Percentiles rank a stretch among this genome's conserved stretches.
phyloP scores from a whole-genome alignment of 2,329 filamentous ascomycete species.

The Setomelanomma holmii region DNA sequence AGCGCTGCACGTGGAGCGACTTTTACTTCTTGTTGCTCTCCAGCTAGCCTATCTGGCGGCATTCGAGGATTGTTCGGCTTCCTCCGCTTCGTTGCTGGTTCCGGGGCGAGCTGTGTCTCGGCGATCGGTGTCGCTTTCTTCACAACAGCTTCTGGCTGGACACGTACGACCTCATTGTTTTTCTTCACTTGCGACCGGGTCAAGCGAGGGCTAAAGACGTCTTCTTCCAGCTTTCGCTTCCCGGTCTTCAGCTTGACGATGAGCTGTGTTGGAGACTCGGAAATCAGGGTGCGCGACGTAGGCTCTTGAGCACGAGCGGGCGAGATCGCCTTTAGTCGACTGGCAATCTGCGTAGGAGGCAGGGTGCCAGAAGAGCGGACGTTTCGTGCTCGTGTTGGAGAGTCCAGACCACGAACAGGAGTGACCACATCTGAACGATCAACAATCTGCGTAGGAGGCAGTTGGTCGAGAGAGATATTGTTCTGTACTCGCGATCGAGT shows the following conservation, averaged over 20 bases:
- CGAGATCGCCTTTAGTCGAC: too few species aligned
- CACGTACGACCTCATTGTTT: conserved; percentile 33
- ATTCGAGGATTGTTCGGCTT: neutral
- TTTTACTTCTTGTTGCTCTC: too few species aligned
- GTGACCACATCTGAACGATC: neutral
- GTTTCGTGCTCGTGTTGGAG: neutral
- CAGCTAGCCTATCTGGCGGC: too few species aligned
- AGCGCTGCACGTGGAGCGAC: too few species aligned
- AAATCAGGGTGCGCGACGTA: too few species aligned
- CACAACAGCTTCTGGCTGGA: neutral
- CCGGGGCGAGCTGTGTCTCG: neutral
- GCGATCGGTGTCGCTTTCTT: neutral
- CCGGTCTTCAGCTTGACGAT: neutral
- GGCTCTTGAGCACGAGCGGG: too few species aligned
- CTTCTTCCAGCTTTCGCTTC: neutral
- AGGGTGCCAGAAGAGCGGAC: too few species aligned
- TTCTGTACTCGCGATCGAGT: neutral
- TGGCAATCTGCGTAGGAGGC: too few species aligned
- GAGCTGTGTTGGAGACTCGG: conserved; percentile 7
- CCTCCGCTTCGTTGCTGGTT: conserved; percentile 2
- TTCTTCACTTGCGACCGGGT: conserved; percentile 15
- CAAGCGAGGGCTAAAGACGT: conserved; percentile 5
- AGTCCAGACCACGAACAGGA: neutral
- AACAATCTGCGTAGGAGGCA: conserved; percentile 5
- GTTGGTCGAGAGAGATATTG: neutral